Evolutionary conservation across 2,329 filamentous ascomycete genomes (phyloP), one percentile per base, ranked within the genome.

Genomic region (Exserohilum turcica): DNA sequence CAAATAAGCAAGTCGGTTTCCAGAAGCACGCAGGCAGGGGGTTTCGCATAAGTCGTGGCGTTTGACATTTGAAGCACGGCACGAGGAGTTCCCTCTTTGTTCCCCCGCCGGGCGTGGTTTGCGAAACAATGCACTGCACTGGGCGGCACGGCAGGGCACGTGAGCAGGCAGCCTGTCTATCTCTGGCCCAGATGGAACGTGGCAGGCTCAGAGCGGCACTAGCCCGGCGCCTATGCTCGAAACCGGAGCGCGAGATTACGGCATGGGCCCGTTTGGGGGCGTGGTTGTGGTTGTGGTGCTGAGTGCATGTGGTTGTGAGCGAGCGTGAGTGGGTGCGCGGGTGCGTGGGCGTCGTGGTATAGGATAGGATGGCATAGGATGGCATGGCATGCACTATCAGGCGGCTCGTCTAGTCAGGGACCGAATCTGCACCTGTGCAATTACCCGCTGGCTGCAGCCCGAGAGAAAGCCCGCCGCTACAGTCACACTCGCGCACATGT

Each of bases 391-490:
- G 37, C 46, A 37, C 21, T 46, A 52, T 45, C 35, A 43, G 52
- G 44, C 49, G 50, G 44, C 47, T 43, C 31, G 40, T 47, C 60
- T 61, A 64, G 59, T 61, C 63, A 64, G 63, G 61, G 51, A 64
- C 61, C 47, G 37, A 38, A 39, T 35, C 43, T 56, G 43, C 49
- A 40, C 33, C 29, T 36, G 39, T 56, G 54, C 54, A 56, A 54
- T 56, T 50, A 49, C 50, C 54, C 54, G 50, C 52, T 32, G 45
- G 31, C 43, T 19, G 54, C 54, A 35, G 32, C 32, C 13, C n/a
- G 28, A n/a, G 27, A 45, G 42, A 16, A 18, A 18, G 43, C 31
- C 50, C 50, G 51, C 48, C 55, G 44, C 32, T 6, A 31, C 12
- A 39, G 48, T n/a, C n/a, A n/a, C n/a, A n/a, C n/a, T n/a, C n/a